Conservation (phyloP, 139 green algal species). For the Auxenochlorella pyrenoidosa region DNA sequence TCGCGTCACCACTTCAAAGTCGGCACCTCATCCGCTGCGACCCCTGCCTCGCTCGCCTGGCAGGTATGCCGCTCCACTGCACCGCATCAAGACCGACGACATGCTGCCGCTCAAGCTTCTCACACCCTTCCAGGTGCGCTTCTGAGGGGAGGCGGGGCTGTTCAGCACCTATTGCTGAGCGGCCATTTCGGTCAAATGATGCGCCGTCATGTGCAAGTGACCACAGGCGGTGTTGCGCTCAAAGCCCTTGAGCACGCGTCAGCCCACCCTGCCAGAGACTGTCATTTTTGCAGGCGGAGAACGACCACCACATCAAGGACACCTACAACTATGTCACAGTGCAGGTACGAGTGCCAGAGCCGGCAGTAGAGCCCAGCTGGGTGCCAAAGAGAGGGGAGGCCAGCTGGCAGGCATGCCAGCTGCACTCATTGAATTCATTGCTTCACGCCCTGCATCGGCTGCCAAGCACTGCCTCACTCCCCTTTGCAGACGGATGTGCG, state of each 20-base stretch:
- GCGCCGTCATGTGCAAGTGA: too few relatives aligned
- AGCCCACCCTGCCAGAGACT: too few relatives aligned
- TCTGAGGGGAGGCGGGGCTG: too few relatives aligned
- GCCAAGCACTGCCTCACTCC: background rate
- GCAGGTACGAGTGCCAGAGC: conserved; percentile 42
- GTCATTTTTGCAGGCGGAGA: conserved; percentile 67
- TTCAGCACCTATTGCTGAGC: too few relatives aligned
- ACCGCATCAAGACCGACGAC: conserved; percentile 65
- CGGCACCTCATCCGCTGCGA: too few relatives aligned
- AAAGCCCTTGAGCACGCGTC: too few relatives aligned
- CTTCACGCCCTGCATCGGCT: too few relatives aligned
- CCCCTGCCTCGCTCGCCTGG: too few relatives aligned
- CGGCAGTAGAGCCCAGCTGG: background rate
- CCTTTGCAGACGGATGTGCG: conserved; percentile 56
- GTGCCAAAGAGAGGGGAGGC: background rate
- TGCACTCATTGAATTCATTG: background rate
- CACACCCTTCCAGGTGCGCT: conserved; percentile 66
- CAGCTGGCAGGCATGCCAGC: background rate
- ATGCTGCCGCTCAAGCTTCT: conserved; percentile 75
- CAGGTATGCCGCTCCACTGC: conserved; percentile 62
- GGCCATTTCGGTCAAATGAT: too few relatives aligned
- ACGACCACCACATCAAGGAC: conserved; percentile 83
- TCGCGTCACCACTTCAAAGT: too few relatives aligned
- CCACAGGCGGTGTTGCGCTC: too few relatives aligned
- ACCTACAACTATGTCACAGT: conserved; percentile 91